These are phyloP conservation scores for Psilocybe azurescens DNA, from an alignment of 768 basidiomycete species.

Conservation along the genomic window DNA sequence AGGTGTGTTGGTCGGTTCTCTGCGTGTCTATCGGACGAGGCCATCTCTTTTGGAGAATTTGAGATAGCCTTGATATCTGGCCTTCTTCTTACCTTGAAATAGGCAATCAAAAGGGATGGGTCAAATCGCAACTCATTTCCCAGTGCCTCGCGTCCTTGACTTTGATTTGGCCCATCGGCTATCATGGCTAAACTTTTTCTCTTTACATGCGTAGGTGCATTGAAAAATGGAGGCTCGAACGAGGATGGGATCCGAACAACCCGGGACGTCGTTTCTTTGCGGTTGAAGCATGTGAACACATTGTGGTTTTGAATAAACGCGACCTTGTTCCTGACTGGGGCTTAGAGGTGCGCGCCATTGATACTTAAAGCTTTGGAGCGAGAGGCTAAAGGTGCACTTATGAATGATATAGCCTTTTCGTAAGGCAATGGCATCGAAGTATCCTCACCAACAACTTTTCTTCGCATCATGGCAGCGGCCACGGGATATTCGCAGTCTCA, in stretches of 20 bases:
- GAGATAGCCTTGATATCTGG: not conserved
- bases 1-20: constrained; percentile 52
- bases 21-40: constrained; percentile 29
- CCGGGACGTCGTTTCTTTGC: constrained; percentile 43
- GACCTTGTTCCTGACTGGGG: constrained; percentile 92
- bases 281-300: constrained; percentile 70
- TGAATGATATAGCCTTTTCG: constrained; percentile 65
- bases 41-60: constrained; percentile 8
- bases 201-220: constrained; percentile 48
- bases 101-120: constrained; percentile 6
- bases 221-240: constrained; percentile 74
- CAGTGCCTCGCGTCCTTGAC: constrained; percentile 13
- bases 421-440: constrained; percentile 70
- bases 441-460: constrained; percentile 70
- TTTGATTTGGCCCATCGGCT: constrained; percentile 26
- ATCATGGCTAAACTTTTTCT: constrained; percentile 28
- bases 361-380: constrained; percentile 10
- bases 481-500: constrained; percentile 67
- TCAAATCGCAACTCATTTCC: constrained; percentile 9
- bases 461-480: constrained; percentile 77
- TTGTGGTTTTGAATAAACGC: constrained; percentile 92
- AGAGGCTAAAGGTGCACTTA: constrained; percentile 3
- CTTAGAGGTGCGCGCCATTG: constrained; percentile 64
- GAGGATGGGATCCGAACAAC: constrained; percentile 58
- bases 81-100: constrained; percentile 8